Evolutionary conservation across 345 rosid genomes (phyloP), one percentile per base, ranked within the genome.

Genomic region (Salix purpurea): DNA sequence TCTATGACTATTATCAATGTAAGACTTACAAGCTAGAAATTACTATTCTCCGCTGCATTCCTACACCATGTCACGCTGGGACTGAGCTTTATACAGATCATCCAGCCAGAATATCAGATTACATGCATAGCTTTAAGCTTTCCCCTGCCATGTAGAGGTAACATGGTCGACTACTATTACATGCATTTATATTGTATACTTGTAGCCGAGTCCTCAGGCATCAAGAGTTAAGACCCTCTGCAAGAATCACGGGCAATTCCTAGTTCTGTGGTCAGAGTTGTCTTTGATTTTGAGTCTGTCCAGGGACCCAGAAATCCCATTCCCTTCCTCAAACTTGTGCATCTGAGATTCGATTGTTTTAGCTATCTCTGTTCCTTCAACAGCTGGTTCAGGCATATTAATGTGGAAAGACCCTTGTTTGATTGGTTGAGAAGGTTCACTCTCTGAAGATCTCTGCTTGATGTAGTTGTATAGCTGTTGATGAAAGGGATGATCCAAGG

Each of bases 371-470:
- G 74, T 78, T 67, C 87, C 93, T 81, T 85, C 90, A 54, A 86
- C 78, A 58, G 84, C 89, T 46, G 93, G 85, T 74, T 90, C 92
- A 19, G 99, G 97, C 28, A 91, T 80, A 75, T 85, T 82, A n/a
- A 95, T 96, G 77, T 95, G 99, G 83, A 95, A 88, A 21, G 98
- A 93, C 23, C 98, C 94, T 73, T 93, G 98, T 73, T 90, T 93
- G 80, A 87, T 79, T 21, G 91, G 98, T 73, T 42, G 82, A 40
- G 77, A 39, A 39, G 85, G 85, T 75, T 84, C 78, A 1, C 32
- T 69, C 21, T 71, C 72, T 75, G 67, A 34, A 16, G 87, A 86
- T 80, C 90, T 92, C 84, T 89, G 91, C 79, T 90, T 93, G 83
- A 91, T 85, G 86, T 93, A 90, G 84, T 86, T 83, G 86, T 91